Base-by-base conservation (phyloP, 2,329 filamentous ascomycete species). In the Lasiodiplodia sp. region DNA sequence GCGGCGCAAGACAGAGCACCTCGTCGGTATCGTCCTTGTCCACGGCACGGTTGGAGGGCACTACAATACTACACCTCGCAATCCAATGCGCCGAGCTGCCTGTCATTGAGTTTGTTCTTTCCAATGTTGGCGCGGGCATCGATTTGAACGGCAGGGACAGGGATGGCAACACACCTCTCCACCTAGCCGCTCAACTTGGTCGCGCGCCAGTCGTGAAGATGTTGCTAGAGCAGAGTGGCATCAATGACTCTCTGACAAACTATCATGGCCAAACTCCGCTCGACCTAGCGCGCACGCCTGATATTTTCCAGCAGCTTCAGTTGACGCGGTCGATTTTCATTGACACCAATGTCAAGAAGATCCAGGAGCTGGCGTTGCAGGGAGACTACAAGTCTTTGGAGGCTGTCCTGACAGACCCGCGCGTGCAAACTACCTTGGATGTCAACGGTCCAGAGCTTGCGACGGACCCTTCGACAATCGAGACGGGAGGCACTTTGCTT, bases 251-350 rank as follows among this genome's bases (percentile, higher is more conserved):
- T 7, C 84, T 96, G 60, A 84, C 90, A 67, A 99, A 99, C 81
- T 89, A 90, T 75, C 90, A 92, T 68, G 94, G 93, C 66, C 93
- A 94, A 75, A 87, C 94, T 4, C 90, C 96, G 5, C 87, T 98
- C 64, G 51, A 99, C 75, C 85, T 97, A 52, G 93, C 96, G 4
- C 90, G 94, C 49, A 97, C 90, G 31, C 93, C 96, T 1, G 95
- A 98, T 21, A 97, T 98, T 68, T 98, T 97, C 82, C 94, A 98
- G 81, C 91, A 95, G 75, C 86, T 99, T 65, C 96, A 99, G 80
- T 89, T 98, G 18, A 91, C 94, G 10, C 88, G 94, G 55, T 97
- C 94, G 4, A 84, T 97, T 63, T 98, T 95, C 78, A 91, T 96
- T 68, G 96, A 99, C 75, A 87, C 86, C 71, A 96, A 95, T 78